A percentile compares a stretch with the other conserved stretches of the same genome.
These are phyloP conservation scores for Canariomyces notabilis DNA, from an alignment of 2,329 filamentous ascomycete species.

Conservation along the genomic window DNA sequence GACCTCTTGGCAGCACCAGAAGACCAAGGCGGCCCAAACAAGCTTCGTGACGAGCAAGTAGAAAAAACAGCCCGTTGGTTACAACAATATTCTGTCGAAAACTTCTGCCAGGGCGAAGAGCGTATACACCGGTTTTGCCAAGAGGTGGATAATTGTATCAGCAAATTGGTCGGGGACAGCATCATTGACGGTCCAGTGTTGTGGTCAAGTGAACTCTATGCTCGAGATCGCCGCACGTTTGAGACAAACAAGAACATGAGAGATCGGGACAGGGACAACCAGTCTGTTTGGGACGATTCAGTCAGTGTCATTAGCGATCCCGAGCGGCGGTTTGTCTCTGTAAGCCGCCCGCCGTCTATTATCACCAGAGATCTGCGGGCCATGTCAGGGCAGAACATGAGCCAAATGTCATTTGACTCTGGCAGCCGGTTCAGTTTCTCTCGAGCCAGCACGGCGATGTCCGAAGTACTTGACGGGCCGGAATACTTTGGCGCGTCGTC, in stretches of 20 bases:
- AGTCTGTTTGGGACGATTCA: conserved; percentile 45
- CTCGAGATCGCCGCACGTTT: conserved; percentile 64
- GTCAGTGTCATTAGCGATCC: conserved; percentile 52
- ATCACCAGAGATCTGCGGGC: conserved; percentile 51
- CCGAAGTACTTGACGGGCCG: conserved; percentile 64
- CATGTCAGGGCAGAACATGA: conserved; percentile 57
- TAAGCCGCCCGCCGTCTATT: conserved; percentile 46
- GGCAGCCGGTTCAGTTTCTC: conserved; percentile 55
- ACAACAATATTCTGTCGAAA: conserved; percentile 74
- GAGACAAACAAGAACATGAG: conserved; percentile 39
- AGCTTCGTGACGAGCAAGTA: conserved; percentile 91
- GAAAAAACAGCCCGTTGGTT: conserved; percentile 82
- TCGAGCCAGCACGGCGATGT: conserved; percentile 51
- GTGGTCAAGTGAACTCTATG: conserved; percentile 87
- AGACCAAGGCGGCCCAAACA: conserved; percentile 86
- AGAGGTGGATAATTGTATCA: conserved; percentile 81
- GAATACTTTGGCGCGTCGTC: conserved; percentile 67
- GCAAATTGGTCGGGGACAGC: conserved; percentile 77
- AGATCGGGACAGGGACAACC: conserved; percentile 43
- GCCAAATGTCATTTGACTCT: conserved; percentile 66
- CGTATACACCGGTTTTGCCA: conserved; percentile 89
- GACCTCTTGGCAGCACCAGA: conserved; percentile 78
- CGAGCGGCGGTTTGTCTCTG: conserved; percentile 43
- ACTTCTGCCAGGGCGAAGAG: conserved; percentile 93
- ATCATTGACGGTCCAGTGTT: conserved; percentile 80